Evolutionary conservation across 2,329 filamentous ascomycete genomes (phyloP).

Genomic region (Exophiala spinifera): DNA sequence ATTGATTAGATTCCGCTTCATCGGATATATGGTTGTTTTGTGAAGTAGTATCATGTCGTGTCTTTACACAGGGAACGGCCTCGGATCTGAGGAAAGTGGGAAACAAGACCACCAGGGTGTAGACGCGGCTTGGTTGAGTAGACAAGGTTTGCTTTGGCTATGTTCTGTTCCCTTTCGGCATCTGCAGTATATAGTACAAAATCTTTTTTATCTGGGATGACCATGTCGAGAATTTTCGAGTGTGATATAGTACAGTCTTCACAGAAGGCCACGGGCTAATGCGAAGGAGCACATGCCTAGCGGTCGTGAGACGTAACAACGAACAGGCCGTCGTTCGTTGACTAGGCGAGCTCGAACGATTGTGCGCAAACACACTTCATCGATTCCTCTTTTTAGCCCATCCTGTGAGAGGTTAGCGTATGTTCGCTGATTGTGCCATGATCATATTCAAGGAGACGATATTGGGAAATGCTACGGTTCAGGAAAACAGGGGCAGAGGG

Average conservation of each 20-base stretch:
- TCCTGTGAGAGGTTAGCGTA: slow-evolving; percentile 2
- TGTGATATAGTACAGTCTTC: too few species aligned
- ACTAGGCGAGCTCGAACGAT: too few species aligned
- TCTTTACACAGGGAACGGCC: background rate
- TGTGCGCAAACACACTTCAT: background rate
- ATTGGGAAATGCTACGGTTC: too few species aligned
- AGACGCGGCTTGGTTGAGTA: background rate
- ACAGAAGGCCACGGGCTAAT: too few species aligned
- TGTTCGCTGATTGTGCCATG: background rate
- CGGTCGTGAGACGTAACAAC: too few species aligned
- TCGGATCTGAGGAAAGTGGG: background rate
- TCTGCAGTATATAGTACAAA: background rate
- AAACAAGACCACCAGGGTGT: background rate
- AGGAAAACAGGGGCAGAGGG: too few species aligned
- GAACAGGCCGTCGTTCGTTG: too few species aligned
- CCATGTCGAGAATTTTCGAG: too few species aligned
- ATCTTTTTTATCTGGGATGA: background rate
- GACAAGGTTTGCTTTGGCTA: background rate
- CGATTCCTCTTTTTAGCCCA: slow-evolving; percentile 16
- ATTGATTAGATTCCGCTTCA: background rate
- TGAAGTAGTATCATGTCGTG: background rate
- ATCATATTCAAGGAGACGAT: background rate
- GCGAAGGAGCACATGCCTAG: too few species aligned
- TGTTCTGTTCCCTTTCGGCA: background rate
- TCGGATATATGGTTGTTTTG: background rate